A percentile compares a stretch with the other conserved stretches of the same genome.
Conservation (phyloP, 208 protist species). For the Trypanosoma brucei region DNA sequence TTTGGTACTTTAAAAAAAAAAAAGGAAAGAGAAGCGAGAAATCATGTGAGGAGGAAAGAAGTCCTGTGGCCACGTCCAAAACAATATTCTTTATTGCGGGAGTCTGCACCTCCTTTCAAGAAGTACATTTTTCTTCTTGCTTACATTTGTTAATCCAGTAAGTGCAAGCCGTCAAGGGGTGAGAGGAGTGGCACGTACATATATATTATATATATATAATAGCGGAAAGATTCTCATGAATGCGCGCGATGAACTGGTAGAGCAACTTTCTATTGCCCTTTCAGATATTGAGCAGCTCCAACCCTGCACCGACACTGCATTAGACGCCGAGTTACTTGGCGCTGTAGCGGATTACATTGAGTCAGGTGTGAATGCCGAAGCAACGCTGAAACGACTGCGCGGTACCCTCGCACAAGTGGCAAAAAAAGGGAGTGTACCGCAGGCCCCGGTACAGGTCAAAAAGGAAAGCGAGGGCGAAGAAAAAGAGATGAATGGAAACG, state of each 20-base stretch:
- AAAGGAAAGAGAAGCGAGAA: background rate
- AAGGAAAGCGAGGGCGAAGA: background rate
- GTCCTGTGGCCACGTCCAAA: background rate
- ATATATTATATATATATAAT: too few relatives aligned
- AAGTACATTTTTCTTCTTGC: too few relatives aligned
- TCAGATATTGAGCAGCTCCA: constrained; percentile 14
- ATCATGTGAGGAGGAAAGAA: background rate
- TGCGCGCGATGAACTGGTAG: constrained; percentile 11
- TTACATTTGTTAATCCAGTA: too few relatives aligned
- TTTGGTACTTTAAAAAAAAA: background rate
- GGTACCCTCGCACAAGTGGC: constrained; percentile 2
- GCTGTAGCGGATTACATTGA: constrained; percentile 28
- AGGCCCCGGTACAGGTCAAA: background rate
- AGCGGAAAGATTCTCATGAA: constrained; percentile 7
- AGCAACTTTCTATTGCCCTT: constrained; percentile 7
- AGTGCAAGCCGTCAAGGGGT: too few relatives aligned
- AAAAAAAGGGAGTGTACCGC: background rate
- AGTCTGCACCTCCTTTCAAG: too few relatives aligned
- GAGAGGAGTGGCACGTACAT: too few relatives aligned
- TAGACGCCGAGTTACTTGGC: constrained; percentile 13
- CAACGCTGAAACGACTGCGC: constrained; percentile 10
- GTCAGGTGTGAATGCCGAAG: background rate
- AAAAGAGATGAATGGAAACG: background rate
- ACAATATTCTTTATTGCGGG: too few relatives aligned
- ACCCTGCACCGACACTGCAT: background rate